These are phyloP conservation scores for Flaveria linearis DNA, from an alignment of 129 eudicot species.

Conservation along the genomic window DNA sequence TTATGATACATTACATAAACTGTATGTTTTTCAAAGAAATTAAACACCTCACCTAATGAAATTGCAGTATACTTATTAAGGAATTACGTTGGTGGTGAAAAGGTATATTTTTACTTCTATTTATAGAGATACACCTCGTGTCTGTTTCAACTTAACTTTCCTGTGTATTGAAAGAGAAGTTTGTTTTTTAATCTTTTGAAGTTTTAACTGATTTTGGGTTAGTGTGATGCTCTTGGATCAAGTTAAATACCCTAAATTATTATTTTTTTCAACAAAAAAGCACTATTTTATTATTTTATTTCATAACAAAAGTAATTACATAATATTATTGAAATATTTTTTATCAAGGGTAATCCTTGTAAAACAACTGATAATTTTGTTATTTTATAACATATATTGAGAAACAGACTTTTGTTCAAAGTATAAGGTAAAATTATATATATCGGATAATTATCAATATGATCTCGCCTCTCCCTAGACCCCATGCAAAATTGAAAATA, in stretches of 20 bases:
- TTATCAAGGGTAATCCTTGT: no score
- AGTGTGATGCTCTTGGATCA: not conserved
- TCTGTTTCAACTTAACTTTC: slow-evolving; percentile 17
- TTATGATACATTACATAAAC: not conserved
- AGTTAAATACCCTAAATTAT: not conserved
- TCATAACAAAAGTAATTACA: not conserved
- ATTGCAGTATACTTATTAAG: slow-evolving; percentile 26
- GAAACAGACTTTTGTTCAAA: no score
- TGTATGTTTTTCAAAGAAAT: slow-evolving; percentile 5
- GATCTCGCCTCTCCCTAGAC: no score
- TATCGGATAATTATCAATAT: no score
- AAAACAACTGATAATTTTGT: no score
- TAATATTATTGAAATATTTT: not conserved
- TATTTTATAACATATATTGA: no score
- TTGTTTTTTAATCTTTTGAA: not conserved
- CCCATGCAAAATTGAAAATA: no score
- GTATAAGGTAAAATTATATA: no score
- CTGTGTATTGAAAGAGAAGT: slow-evolving; percentile 24
- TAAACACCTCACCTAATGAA: slow-evolving; percentile 26
- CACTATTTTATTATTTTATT: not conserved
- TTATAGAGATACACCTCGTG: slow-evolving; percentile 32
- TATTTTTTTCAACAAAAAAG: not conserved
- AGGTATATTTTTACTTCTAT: slow-evolving; percentile 21
- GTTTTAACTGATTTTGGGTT: slow-evolving; percentile 19
- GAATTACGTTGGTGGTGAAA: slow-evolving; percentile 32